Evolutionary conservation across 768 basidiomycete genomes (phyloP), one percentile per base, ranked within the genome.

Genomic region (Macrolepiota albuminosa): DNA sequence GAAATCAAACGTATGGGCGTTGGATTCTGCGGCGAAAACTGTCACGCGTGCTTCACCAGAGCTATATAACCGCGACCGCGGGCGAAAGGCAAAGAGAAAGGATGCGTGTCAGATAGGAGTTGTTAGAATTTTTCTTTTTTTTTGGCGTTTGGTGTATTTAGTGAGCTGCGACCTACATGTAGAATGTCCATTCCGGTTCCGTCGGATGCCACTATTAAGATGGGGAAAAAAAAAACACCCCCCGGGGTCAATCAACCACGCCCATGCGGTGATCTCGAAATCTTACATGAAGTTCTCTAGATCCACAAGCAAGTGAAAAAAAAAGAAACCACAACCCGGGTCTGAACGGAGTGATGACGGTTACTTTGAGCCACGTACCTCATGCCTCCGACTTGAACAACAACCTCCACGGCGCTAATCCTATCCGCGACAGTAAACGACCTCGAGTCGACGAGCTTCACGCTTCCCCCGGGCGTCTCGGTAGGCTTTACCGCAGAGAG

Each of bases 151-250:
- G 29, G 29, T 29, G 29, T 29, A 29, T 29, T 29, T 29, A 29
- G 29, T 29, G 67, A 18, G 26, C 24, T 47, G 29, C 29, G 36
- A 59, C 74, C 62, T 61, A 84, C 85, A 86, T 66, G 73, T 79
- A 82, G 67, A 77, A 84, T 14, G 75, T 78, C 86, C 86, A 88
- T 72, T 87, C 86, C 51, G 85, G 83, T 64, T 85, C 77, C 3
- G 84, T 84, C 7, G 88, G 87, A 64, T 89, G 87, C 88, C 88
- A 89, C 86, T 87, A n/a, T n/a, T n/a, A n/a, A n/a, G n/a, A n/a
- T n/a, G n/a, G n/a, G n/a, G n/a, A 56, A 4, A 29, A 29, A 29
- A 29, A 29, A 29, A 29, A 29, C 29, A 29, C 29, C 29, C 29
- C 29, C 29, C 4, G 29, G 29, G 29, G 29, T 29, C 4, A 29